These are phyloP conservation scores for Oryza rufipogon DNA, from an alignment of 176 grass and related monocot genomes.

Conservation along the genomic window DNA sequence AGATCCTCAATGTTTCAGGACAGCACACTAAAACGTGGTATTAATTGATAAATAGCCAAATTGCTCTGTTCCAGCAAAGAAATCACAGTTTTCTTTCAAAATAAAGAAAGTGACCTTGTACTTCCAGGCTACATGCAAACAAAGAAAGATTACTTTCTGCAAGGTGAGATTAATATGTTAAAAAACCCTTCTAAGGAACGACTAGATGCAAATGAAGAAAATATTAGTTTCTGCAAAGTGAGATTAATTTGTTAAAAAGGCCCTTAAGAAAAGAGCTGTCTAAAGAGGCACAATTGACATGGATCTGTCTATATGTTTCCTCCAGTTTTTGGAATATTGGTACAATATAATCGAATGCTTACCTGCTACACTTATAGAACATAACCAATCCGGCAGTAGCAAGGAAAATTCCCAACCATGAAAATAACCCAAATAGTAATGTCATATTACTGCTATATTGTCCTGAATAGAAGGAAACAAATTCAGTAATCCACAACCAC, in stretches of 20 bases:
- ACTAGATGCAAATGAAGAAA: background rate
- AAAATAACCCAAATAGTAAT: slow-evolving; percentile 62
- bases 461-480: slow-evolving; percentile 58
- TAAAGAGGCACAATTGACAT: slow-evolving; percentile 5
- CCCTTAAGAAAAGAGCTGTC: background rate
- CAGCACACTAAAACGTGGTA: background rate
- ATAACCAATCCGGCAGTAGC: slow-evolving; percentile 70
- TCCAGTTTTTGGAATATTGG: background rate
- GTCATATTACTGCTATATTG: slow-evolving; percentile 68
- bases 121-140: background rate
- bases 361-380: slow-evolving; percentile 99
- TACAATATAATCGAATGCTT: slow-evolving; percentile 37
- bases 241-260: slow-evolving; percentile 15
- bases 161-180: slow-evolving; percentile 10
- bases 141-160: slow-evolving; percentile 3
- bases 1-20: background rate
- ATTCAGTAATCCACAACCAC: slow-evolving; percentile 34
- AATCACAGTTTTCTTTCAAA: slow-evolving; percentile 8
- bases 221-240: slow-evolving; percentile 5
- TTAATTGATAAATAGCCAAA: slow-evolving; percentile 17
- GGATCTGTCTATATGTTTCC: background rate
- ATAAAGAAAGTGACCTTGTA: background rate
- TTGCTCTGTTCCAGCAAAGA: background rate
- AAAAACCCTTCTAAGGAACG: background rate
- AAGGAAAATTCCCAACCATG: slow-evolving; percentile 79